phyloP scores from a whole-genome alignment of 2,329 filamentous ascomycete species.

The Fusarium sp. region DNA sequence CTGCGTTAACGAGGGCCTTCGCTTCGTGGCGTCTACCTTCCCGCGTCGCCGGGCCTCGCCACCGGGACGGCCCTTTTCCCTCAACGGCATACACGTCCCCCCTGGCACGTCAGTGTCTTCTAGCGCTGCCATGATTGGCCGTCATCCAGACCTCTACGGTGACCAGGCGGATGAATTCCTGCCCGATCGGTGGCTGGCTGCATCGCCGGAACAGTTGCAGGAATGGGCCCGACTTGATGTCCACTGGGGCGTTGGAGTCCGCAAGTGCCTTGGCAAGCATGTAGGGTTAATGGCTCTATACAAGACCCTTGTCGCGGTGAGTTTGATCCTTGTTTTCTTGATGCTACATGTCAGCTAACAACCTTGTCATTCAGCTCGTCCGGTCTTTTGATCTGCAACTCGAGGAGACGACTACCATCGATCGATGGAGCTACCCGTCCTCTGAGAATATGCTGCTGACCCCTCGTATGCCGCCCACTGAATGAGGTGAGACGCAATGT shows the following conservation, averaged over 20 bases:
- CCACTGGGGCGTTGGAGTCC: not conserved
- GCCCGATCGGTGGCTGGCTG: not conserved
- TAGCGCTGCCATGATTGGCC: not conserved
- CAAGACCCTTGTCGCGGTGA: not conserved
- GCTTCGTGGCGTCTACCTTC: not conserved
- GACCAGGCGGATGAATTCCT: not conserved
- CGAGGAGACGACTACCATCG: not conserved
- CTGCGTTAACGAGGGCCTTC: not conserved
- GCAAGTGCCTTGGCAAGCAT: not conserved
- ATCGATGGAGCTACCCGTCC: not conserved
- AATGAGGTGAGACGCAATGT: not conserved
- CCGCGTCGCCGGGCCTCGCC: not conserved
- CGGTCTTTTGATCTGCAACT: not conserved
- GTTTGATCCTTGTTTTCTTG: not conserved
- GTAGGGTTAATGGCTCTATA: not conserved
- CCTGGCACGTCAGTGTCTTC: not conserved
- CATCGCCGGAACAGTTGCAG: not conserved
- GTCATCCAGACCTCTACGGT: not conserved
- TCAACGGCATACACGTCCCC: not conserved
- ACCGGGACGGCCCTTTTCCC: not conserved
- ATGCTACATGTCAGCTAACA: not conserved
- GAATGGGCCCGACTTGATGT: not conserved
- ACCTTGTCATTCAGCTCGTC: not conserved
- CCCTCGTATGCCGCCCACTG: not conserved
- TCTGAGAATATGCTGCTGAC: not conserved